These are phyloP conservation scores for Prunus campanulata DNA, from an alignment of 306 rosid genomes.

Conservation along the genomic window DNA sequence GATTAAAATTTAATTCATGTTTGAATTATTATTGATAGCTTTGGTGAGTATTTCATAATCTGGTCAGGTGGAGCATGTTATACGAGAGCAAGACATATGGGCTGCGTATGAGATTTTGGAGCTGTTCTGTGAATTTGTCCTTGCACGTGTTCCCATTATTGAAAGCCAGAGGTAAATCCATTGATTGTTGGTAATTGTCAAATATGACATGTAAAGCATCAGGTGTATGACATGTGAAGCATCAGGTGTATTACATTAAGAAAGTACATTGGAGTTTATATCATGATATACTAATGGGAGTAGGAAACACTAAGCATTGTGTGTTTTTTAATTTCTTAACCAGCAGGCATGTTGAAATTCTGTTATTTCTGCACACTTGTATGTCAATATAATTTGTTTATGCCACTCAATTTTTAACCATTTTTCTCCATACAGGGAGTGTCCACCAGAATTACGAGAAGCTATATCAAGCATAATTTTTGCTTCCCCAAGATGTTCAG, in stretches of 20 bases:
- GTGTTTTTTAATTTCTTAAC: not conserved
- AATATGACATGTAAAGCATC: conserved; percentile 1
- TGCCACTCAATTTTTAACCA: conserved; percentile 5
- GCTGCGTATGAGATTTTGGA: conserved; percentile 94
- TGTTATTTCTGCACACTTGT: not conserved
- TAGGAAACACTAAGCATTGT: not conserved
- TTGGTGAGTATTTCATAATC: conserved; percentile 4
- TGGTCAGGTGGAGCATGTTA: conserved; percentile 92
- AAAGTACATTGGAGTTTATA: not conserved
- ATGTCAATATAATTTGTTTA: not conserved
- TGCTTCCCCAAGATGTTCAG: conserved; percentile 99
- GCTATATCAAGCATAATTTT: conserved; percentile 90
- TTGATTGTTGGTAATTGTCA: conserved; percentile 3
- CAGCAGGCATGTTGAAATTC: conserved; percentile 1
- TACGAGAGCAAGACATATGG: conserved; percentile 85
- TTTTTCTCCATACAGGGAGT: conserved; percentile 57
- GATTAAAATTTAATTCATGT: not conserved
- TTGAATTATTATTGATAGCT: not conserved
- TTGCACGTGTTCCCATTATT: conserved; percentile 87
- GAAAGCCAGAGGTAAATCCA: conserved; percentile 76
- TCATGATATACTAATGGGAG: not conserved
- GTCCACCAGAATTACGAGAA: conserved; percentile 88
- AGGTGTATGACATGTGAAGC: not conserved
- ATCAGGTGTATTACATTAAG: not conserved
- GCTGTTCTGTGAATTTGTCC: conserved; percentile 92